A percentile compares a stretch with the other conserved stretches of the same genome.
Evolutionary conservation across 352 stramenopile genomes (phyloP).

Genomic region (Phytophthora litchii): DNA sequence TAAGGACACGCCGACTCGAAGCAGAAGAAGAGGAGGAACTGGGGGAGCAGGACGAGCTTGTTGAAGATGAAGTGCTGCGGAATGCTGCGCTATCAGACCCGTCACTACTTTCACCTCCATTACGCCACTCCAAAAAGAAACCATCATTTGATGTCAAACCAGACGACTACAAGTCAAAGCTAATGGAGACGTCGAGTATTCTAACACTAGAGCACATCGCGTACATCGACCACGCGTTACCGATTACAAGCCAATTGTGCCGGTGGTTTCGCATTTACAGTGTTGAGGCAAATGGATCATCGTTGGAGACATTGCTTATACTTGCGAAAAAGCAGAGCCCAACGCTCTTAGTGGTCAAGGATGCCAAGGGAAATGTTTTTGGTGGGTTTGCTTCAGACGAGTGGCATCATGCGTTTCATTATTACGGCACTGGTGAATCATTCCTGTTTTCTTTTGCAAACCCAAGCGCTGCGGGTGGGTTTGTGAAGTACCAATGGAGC

Average conservation of each 20-base stretch:
- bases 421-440: conserved; percentile 88
- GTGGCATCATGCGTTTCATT: conserved; percentile 82
- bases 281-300: conserved; percentile 75
- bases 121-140: conserved; percentile 46
- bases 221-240: conserved; percentile 72
- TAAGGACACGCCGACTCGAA: conserved; percentile 41
- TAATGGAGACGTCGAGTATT: conserved; percentile 76
- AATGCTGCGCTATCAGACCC: conserved; percentile 19
- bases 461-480: conserved; percentile 35
- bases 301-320: conserved; percentile 75
- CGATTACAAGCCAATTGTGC: conserved; percentile 81
- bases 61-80: conserved; percentile 40
- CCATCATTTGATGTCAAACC: conserved; percentile 59
- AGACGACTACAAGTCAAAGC: conserved; percentile 79
- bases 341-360: conserved; percentile 84
- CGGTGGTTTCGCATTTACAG: conserved; percentile 86
- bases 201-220: conserved; percentile 72
- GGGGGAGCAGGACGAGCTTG: conserved; percentile 22
- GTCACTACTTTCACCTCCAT: conserved; percentile 24
- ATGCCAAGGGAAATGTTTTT: conserved; percentile 79
- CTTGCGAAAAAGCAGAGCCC: conserved; percentile 72
- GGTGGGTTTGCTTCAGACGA: conserved; percentile 82
- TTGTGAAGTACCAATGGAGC: conserved; percentile 88
- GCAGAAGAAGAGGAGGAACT: conserved; percentile 35
- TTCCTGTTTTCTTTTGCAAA: conserved; percentile 90